phyloP scores from a whole-genome alignment of 495 filamentous ascomycete species.

The Amniculicola lignicola region DNA sequence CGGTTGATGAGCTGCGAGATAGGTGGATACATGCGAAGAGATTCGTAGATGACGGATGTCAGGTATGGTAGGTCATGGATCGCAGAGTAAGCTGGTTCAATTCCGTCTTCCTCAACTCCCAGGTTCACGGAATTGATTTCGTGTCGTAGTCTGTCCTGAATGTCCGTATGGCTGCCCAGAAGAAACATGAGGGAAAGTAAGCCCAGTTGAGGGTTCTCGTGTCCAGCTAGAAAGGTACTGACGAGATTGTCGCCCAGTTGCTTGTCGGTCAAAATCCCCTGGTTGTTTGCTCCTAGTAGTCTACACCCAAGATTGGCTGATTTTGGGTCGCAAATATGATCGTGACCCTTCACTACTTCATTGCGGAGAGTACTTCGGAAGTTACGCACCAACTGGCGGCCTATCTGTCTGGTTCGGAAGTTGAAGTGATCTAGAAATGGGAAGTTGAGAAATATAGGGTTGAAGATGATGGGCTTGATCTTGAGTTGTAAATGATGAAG shows the following conservation, averaged over 20 bases:
- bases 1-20: slow-evolving; percentile 44
- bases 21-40: slow-evolving; percentile 46
- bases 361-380: slow-evolving; percentile 4
- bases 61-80: slow-evolving; percentile 39
- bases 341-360: neutral
- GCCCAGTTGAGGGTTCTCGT: slow-evolving; percentile 44
- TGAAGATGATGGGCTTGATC: slow-evolving; percentile 42
- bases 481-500: slow-evolving; percentile 34
- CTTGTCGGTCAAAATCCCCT: slow-evolving; percentile 30
- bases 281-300: neutral
- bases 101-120: neutral
- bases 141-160: slow-evolving; percentile 38
- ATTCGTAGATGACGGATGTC: slow-evolving; percentile 42
- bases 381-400: slow-evolving; percentile 37
- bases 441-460: slow-evolving; percentile 44
- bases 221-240: slow-evolving; percentile 41
- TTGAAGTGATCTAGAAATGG: slow-evolving; percentile 39
- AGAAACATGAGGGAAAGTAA: slow-evolving; percentile 40
- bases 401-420: slow-evolving; percentile 33
- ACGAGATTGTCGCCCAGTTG: slow-evolving; percentile 43
- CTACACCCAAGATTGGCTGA: slow-evolving; percentile 1
- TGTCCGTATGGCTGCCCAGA: slow-evolving; percentile 36
- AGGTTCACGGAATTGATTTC: slow-evolving; percentile 31
- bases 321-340: neutral
- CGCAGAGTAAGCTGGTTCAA: neutral